Base-by-base conservation (phyloP, 345 rosid genomes). In the Cardamine occulta region DNA sequence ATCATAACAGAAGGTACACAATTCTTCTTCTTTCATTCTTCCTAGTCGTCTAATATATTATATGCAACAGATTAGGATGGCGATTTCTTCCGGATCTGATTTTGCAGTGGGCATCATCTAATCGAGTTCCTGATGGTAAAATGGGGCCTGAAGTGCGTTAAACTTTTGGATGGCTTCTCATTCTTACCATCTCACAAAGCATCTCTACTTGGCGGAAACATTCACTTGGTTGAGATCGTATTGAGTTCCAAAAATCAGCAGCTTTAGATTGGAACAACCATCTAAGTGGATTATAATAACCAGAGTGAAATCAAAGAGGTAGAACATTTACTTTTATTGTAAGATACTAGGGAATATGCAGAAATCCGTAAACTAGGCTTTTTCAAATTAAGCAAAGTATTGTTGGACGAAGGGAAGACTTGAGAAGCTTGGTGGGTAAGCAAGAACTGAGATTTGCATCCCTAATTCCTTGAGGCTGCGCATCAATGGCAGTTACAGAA, bases 91-190 rank as follows among this genome's bases (percentile, higher is more conserved):
- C 5, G 0, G 17, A 3, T 35, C 2, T 64, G 14, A 29, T 23
- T 52, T 63, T 84, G 74, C 86, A 91, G 98, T 39, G 96, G 97
- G 47, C 97, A 93, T 82, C 94, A 89, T 86, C 94, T 93, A 48
- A 87, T 93, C 56, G 94, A 88, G 82, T 89, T 93, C 80, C 77
- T 91, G 80, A 88, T 93, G 96, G 86, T 76, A 67, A 91, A 91
- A 80, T 93, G 97, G 98, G 86, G 90, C 44, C 78, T 93, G 53
- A 91, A 86, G 81, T 89, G 96, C 57, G 75, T 83, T 47, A 89
- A 89, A 79, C 90, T 93, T 49, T 56, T 86, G 21, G 97, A 91
- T 54, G 89, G 93, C 39, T 91, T 88, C 78, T 91, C 97, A 12
- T 84, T 93, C 79, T 76, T 91, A 88, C 96, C 98, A 42, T 57